Conservation (phyloP, 2,329 filamentous ascomycete species). For the Diaporthe sp. region DNA sequence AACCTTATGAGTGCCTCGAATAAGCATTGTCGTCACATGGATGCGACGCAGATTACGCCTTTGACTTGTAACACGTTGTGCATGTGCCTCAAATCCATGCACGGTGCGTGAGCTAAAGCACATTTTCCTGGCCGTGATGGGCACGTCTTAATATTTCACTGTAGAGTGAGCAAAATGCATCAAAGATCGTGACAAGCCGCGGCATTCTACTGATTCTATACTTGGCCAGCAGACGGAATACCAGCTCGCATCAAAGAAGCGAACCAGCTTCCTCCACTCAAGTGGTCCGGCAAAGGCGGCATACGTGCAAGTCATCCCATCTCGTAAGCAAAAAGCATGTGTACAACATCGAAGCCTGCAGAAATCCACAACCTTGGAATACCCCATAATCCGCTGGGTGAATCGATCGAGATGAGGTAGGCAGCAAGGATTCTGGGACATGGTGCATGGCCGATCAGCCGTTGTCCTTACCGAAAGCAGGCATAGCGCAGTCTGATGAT, state of each 20-base stretch:
- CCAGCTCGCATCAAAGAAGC: neutral
- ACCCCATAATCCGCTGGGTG: neutral
- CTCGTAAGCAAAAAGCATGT: neutral
- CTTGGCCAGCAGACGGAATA: neutral
- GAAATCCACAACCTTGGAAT: conserved; percentile 5
- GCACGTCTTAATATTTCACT: neutral
- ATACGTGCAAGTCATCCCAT: neutral
- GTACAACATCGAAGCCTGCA: neutral
- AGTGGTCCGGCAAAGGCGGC: neutral
- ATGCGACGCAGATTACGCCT: no score
- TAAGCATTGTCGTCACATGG: no score
- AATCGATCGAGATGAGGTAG: conserved; percentile 25
- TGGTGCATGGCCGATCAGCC: conserved; percentile 18
- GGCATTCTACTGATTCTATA: no score
- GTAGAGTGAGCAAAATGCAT: no score
- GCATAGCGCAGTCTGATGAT: conserved; percentile 17
- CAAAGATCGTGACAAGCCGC: no score
- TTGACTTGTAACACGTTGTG: neutral
- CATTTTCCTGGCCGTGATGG: neutral
- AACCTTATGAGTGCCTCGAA: no score
- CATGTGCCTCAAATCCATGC: neutral
- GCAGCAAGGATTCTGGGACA: conserved; percentile 20
- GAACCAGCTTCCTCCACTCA: neutral
- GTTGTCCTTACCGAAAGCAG: neutral
- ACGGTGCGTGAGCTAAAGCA: neutral